Percentiles rank a stretch among this genome's conserved stretches.
phyloP scores from a whole-genome alignment of 192 early-diverging fungal genomes.

The Coemansia sp. region DNA sequence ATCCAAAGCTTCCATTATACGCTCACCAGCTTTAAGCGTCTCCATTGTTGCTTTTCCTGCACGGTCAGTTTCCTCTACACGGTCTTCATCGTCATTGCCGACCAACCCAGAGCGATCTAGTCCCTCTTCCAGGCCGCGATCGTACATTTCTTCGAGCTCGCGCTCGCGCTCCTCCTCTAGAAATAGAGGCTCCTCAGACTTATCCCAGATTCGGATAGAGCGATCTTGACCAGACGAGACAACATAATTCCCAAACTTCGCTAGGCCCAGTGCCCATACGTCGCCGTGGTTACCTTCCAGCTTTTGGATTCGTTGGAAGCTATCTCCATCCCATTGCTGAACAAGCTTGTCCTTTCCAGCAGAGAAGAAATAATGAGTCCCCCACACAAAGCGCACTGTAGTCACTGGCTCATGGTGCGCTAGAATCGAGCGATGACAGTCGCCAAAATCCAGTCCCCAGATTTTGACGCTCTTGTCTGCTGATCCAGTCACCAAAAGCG shows the following conservation, averaged over 20 bases:
- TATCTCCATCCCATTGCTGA: conserved; percentile 97
- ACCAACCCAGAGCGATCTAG: conserved; percentile 49
- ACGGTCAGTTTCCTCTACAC: conserved; percentile 62
- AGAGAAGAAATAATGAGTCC: conserved; percentile 95
- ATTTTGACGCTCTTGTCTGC: conserved; percentile 98
- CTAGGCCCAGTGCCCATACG: conserved; percentile 90
- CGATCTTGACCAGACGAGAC: conserved; percentile 91
- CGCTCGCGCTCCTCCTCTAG: conserved; percentile 95
- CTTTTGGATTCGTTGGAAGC: conserved; percentile 94
- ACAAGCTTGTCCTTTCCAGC: conserved; percentile 85
- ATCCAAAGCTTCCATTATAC: conserved; percentile 89
- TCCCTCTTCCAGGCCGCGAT: conserved; percentile 69
- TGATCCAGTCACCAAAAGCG: conserved; percentile 88
- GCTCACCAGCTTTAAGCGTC: conserved; percentile 95
- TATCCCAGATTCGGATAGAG: conserved; percentile 93
- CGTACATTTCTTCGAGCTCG: conserved; percentile 88
- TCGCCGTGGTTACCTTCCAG: conserved; percentile 92
- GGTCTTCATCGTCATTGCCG: conserved; percentile 51
- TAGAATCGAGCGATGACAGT: conserved; percentile 92
- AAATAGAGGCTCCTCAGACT: conserved; percentile 93
- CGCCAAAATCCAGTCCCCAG: conserved; percentile 99
- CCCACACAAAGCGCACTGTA: conserved; percentile 83
- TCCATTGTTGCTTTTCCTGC: conserved; percentile 89
- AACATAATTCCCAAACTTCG: conserved; percentile 84
- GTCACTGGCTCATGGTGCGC: conserved; percentile 95